Base-by-base conservation (phyloP, 192 early-diverging fungal species). In the Coemansia sp. region DNA sequence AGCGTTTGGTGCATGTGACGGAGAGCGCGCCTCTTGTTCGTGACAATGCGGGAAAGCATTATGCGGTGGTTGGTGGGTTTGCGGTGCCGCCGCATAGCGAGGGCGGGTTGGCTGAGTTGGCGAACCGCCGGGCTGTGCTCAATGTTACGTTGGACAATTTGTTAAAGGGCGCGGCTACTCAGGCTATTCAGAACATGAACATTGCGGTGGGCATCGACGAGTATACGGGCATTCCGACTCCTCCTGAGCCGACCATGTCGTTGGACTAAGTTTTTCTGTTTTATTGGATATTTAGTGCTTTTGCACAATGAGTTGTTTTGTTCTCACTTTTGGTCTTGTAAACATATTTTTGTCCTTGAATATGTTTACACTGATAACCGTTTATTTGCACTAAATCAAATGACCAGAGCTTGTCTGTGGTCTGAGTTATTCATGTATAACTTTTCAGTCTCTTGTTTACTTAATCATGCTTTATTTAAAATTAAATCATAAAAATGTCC, bases 101-200 rank as follows among this genome's bases (percentile, higher is more conserved):
- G 27, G 69, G 48, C 10, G 66, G 64, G 1, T 60, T 65, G 6
- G 70, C 51, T 6, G 55, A 60, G 7, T 67, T 81, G 43, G 84
- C 77, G 1, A 89, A 83, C 15, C 88, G 89, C 70, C 80, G 97
- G 48, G 94, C 88, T 2, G 94, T 98, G 12, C 81, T 99, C 7
- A 88, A 92, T 23, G 90, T 91, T 9, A 97, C 95, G 2, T 90
- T 99, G 60, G 97, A 98, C 72, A 99, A 99, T 61, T 72, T 99
- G 73, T 85, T 97, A 57, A 99, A 99, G 87, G 97, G 97, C 5
- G 96, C 96, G 21, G 97, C 97, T 1, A 99, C 96, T n/a, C 97
- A 99, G 78, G 94, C 95, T 14, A 76, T 97, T 37, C 94, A 96
- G 83, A 99, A 97, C 81, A 86, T 97, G 77, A 99, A 99, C 73